Evolutionary conservation across 129 eudicot genomes (phyloP), one percentile per base, ranked within the genome.

Genomic region (Escallonia herrerae): DNA sequence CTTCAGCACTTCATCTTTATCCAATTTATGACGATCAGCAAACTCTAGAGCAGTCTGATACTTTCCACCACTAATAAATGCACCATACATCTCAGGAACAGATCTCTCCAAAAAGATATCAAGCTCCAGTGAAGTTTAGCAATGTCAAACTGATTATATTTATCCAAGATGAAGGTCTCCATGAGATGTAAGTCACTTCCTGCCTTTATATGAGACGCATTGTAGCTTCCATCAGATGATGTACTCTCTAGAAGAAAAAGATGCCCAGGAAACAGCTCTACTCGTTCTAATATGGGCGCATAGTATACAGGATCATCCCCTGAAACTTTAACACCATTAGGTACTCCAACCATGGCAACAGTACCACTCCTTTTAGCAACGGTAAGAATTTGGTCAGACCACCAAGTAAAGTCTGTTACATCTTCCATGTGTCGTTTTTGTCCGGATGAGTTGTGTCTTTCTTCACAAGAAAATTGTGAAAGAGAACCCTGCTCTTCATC

Each of bases 371-470:
- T 86, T 77, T 65, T 69, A 62, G 89, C 91, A 70, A 86, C 57
- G 41, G 76, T 80, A 74, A 89, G 75, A 8, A 86, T 74, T 71
- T 67, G 67, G 65, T 89, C 91, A 53, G 83, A 78, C 99, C 99
- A 93, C 99, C 99, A 93, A 66, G 96, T 77, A 58, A 93, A 93
- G 80, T 93, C 96, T 43, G 78, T 59, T 60, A 89, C 49, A 72
- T 83, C 83, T 41, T 60, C 69, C 66, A 83, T 49, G 61, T 1
- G 14, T 58, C 64, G 74, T 57, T 56, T 43, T 45, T 54, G 60
- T 54, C 52, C 55, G 40, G 64, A 63, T 37, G 60, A 46, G 14
- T 72, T 62, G 37, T 50, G 40, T 56, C 64, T 82, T 60, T 72
- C 81, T 68, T 76, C 77, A 61, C 58, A 66, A 70, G 68, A 54